Evolutionary conservation across 106 monocot species (phyloP), one percentile per base, ranked within the genome.

Genomic region (Acorus gramineus): DNA sequence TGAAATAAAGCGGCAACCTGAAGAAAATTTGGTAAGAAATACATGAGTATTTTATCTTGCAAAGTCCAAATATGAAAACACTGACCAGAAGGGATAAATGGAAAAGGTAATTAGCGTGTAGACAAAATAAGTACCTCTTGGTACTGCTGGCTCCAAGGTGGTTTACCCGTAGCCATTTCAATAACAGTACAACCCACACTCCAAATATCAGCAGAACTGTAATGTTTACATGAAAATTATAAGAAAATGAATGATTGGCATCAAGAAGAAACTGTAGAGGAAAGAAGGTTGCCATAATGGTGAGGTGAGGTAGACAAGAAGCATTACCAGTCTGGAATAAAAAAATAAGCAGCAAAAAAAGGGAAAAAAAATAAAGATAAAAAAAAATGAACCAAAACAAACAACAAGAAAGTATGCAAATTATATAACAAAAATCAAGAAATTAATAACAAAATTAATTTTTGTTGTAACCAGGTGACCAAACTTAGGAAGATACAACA

Each of bases 111-210:
- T 1, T 28, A 14, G 28, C 14, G 28, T 7, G n/a, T 13, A 53
- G 2, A 43, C 2, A 43, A 45, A 28, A 64, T 52, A 53, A 3
- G 47, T 43, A 77, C 87, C 91, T 95, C 98, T 76, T 98, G 98
- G 62, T 73, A 92, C 67, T 92, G 88, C 66, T 92, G 83, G 60
- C 91, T 98, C 98, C 98, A 98, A n/a, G 98, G 98, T 59, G 91
- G 88, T 77, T 98, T 98, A 12, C 98, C 91, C 3, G 98, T 98
- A 63, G 98, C 98, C 98, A 98, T 98, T 72, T 98, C 98, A 69
- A 98, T 98, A 52, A 98, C 75, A 56, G 98, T 98, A 72, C 98
- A 98, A 45, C 92, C 98, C 73, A 98, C 98, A 70, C 98, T 98
- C 98, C 98, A 92, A 61, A 98, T 98, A 64, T 98, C 98, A 69